These are phyloP conservation scores for Herpetospermum pedunculosum DNA, from an alignment of 306 rosid genomes.

Conservation along the genomic window DNA sequence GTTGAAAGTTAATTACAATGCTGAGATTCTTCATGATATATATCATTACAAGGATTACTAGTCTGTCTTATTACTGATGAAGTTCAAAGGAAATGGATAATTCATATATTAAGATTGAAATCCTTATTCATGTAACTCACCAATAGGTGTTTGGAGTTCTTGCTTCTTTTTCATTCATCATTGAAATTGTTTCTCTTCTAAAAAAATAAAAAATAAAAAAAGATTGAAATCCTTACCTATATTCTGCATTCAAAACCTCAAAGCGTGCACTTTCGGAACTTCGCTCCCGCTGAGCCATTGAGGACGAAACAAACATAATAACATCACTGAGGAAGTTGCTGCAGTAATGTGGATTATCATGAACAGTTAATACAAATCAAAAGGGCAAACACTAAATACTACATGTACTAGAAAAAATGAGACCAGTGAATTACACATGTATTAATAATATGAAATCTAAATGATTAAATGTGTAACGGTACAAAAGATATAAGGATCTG, in stretches of 20 bases:
- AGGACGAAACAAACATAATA: constrained; percentile 67
- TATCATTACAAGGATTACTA: neutral
- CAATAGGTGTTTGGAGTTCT: too few species aligned
- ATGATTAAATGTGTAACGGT: neutral
- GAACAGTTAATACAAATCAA: neutral
- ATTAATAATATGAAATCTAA: neutral
- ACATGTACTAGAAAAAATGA: neutral
- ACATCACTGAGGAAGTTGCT: constrained; percentile 89
- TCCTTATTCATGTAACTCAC: too few species aligned
- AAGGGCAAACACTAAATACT: neutral
- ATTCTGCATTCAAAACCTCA: constrained; percentile 61
- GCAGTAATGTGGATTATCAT: constrained; percentile 13
- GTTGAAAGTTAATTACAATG: neutral
- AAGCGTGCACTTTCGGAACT: constrained; percentile 78
- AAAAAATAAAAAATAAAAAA: too few species aligned
- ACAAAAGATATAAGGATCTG: too few species aligned
- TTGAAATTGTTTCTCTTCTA: too few species aligned
- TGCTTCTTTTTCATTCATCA: too few species aligned
- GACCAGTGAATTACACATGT: neutral
- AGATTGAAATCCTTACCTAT: constrained; percentile 38
- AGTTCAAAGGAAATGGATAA: constrained; percentile 3
- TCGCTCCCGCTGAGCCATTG: constrained; percentile 82
- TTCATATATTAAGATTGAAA: neutral
- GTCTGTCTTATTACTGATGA: neutral
- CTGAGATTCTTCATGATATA: neutral